A percentile compares a stretch with the other conserved stretches of the same genome.
These are phyloP conservation scores for Candida dajiaensis DNA, from an alignment of 805 yeast species.

Conservation along the genomic window DNA sequence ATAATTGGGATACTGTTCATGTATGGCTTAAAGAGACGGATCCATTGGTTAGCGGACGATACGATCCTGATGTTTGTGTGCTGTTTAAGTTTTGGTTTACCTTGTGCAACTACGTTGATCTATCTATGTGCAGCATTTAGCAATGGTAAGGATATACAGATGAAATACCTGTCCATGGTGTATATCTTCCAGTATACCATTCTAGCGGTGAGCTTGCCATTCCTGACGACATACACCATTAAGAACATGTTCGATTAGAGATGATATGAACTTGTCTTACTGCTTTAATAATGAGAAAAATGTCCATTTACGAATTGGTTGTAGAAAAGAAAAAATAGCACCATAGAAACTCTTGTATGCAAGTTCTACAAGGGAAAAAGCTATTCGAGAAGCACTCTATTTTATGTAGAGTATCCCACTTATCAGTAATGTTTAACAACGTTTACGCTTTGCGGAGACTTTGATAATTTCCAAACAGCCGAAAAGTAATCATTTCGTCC, in stretches of 20 bases:
- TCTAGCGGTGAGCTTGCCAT: conserved; percentile 20
- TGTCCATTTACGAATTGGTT: background rate
- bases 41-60: conserved; percentile 49
- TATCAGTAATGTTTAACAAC: too few relatives aligned
- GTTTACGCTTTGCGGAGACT: too few relatives aligned
- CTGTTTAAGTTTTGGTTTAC: conserved; percentile 71
- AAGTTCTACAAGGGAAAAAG: too few relatives aligned
- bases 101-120: conserved; percentile 84
- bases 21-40: conserved; percentile 45
- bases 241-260: conserved; percentile 4
- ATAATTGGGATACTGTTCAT: conserved; percentile 68
- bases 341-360: too few relatives aligned
- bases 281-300: too few relatives aligned
- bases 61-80: conserved; percentile 66
- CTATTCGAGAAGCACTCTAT: too few relatives aligned
- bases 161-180: conserved; percentile 21
- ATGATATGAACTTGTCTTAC: too few relatives aligned
- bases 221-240: conserved; percentile 15
- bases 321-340: too few relatives aligned
- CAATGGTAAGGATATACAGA: conserved; percentile 12
- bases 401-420: too few relatives aligned
- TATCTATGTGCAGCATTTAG: conserved; percentile 82
- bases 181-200: conserved; percentile 21
- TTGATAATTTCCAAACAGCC: too few relatives aligned
- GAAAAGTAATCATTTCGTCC: too few relatives aligned